phyloP scores from a whole-genome alignment of 164 flowering plant genomes.

The Amborella trichopoda region DNA sequence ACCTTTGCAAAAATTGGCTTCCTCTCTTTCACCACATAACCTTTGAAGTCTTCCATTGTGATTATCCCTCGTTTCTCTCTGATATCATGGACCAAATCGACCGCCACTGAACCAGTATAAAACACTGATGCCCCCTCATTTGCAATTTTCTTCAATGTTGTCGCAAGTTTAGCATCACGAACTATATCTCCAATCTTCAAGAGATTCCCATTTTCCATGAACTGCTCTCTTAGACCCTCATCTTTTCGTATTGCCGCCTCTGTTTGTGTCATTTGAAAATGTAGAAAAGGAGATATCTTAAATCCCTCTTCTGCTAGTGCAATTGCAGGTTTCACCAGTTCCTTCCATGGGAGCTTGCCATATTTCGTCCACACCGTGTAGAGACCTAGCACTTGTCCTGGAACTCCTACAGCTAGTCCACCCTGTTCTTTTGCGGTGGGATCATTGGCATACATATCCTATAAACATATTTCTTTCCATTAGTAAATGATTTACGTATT shows the following conservation, averaged over 20 bases:
- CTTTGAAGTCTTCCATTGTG: constrained; percentile 33
- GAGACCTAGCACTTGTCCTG: constrained; percentile 55
- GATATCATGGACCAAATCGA: constrained; percentile 26
- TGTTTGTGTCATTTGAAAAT: constrained; percentile 27
- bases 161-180: constrained; percentile 32
- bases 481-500: too few relatives aligned
- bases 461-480: constrained; percentile 8
- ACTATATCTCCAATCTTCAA: constrained; percentile 26
- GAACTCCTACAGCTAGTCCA: constrained; percentile 47
- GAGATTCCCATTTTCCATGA: constrained; percentile 29
- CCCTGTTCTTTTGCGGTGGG: constrained; percentile 24
- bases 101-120: constrained; percentile 40
- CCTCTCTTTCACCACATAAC: constrained; percentile 29
- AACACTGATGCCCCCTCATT: constrained; percentile 23
- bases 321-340: constrained; percentile 39
- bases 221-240: constrained; percentile 26
- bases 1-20: constrained; percentile 21
- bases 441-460: constrained; percentile 49
- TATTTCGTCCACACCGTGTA: constrained; percentile 40
- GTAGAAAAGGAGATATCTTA: constrained; percentile 36
- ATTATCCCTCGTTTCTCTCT: constrained; percentile 34
- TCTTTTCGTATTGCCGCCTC: constrained; percentile 25
- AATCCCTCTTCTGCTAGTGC: constrained; percentile 37
- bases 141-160: constrained; percentile 22
- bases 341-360: constrained; percentile 46